These are phyloP conservation scores for Ganoderma sinense DNA, from an alignment of 1,284 basidiomycete species.

Conservation along the genomic window DNA sequence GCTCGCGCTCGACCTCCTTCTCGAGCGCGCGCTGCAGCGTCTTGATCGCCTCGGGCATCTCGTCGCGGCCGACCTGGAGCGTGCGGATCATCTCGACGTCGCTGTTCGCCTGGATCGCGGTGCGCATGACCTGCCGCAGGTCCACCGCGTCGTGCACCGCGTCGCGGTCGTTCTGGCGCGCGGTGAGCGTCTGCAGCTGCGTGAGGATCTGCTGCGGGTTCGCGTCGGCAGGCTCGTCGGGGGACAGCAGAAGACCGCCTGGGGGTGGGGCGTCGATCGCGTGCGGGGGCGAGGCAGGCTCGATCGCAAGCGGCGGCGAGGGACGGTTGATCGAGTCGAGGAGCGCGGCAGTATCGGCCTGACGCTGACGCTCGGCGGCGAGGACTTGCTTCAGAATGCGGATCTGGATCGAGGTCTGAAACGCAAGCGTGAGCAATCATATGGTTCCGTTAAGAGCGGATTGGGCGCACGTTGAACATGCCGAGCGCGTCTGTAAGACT, in stretches of 20 bases:
- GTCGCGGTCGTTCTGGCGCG: conserved; percentile 63
- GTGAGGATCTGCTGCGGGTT: conserved; percentile 18
- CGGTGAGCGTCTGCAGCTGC: conserved; percentile 33
- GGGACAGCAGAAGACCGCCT: conserved; percentile 20
- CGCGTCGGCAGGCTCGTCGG: conserved; percentile 21
- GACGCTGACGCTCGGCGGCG: conserved; percentile 42
- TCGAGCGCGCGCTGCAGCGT: conserved; percentile 77
- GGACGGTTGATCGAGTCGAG: conserved; percentile 30
- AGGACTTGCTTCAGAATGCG: conserved; percentile 66
- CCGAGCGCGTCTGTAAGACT: conserved; percentile 34
- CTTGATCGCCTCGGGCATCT: conserved; percentile 83
- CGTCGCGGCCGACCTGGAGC: conserved; percentile 67
- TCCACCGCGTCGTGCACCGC: conserved; percentile 61
- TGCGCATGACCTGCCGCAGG: conserved; percentile 63
- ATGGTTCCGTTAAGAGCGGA: conserved; percentile 1
- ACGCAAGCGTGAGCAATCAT: not conserved
- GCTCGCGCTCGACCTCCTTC: conserved; percentile 49
- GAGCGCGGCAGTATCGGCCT: conserved; percentile 39
- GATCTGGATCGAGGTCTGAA: conserved; percentile 59
- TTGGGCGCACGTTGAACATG: conserved; percentile 30
- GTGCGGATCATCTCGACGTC: conserved; percentile 72
- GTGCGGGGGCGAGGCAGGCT: conserved; percentile 5
- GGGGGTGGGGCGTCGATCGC: not conserved
- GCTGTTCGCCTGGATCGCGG: conserved; percentile 61
- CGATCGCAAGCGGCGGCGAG: conserved; percentile 5